phyloP scores from a whole-genome alignment of 192 early-diverging fungal species.

The Glomus cerebriforme region DNA sequence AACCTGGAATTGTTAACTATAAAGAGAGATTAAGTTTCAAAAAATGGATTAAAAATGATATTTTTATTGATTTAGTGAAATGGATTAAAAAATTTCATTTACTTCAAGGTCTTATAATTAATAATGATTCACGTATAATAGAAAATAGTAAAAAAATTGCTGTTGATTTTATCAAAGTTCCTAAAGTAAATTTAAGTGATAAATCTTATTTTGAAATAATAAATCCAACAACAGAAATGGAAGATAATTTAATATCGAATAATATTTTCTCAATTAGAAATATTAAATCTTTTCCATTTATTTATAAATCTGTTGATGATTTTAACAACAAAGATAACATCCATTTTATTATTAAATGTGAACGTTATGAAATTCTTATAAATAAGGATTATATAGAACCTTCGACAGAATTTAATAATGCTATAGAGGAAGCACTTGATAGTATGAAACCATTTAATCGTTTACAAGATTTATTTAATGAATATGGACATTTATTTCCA shows the following conservation, averaged over 20 bases:
- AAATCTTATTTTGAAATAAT: background rate
- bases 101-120: background rate
- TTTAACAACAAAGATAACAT: background rate
- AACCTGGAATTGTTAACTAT: background rate
- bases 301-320: background rate
- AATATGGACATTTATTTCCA: background rate
- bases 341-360: background rate
- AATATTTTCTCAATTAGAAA: background rate
- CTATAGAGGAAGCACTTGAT: background rate
- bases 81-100: background rate
- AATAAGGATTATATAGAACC: background rate
- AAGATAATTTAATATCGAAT: background rate
- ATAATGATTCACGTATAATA: background rate
- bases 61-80: background rate
- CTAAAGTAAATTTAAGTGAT: background rate
- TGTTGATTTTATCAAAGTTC: background rate
- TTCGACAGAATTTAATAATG: background rate
- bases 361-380: background rate
- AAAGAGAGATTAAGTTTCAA: background rate
- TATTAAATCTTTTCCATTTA: background rate
- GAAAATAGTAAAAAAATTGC: background rate
- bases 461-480: background rate
- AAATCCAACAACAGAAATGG: background rate
- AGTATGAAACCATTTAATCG: background rate
- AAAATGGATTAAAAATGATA: background rate